phyloP scores from a whole-genome alignment of 345 rosid species.

The Brassica juncea region DNA sequence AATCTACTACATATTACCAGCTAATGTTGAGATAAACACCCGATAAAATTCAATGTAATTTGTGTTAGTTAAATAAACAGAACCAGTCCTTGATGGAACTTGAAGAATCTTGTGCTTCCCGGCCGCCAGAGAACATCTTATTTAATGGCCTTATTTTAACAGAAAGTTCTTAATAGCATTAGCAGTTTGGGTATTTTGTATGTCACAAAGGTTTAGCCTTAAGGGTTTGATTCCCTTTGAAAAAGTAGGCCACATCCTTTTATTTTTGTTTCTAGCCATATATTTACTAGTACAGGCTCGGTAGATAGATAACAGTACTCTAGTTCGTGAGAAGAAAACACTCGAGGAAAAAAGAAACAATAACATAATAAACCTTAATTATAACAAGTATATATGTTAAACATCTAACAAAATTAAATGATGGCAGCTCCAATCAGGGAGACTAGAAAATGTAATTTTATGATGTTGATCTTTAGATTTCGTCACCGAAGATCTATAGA shows the following conservation, averaged over 20 bases:
- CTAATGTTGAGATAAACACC: not conserved
- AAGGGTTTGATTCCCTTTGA: too few species aligned
- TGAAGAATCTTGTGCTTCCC: too few species aligned
- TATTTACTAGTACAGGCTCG: too few species aligned
- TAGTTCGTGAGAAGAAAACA: not conserved
- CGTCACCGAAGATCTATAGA: not conserved
- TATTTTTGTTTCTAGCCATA: too few species aligned
- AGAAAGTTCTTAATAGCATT: too few species aligned
- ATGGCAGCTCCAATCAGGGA: not conserved
- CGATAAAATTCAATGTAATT: not conserved
- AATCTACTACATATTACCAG: not conserved
- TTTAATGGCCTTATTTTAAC: too few species aligned
- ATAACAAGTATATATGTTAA: not conserved
- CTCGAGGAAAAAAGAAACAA: not conserved
- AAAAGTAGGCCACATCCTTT: too few species aligned
- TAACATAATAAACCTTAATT: not conserved
- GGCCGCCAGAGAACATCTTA: too few species aligned
- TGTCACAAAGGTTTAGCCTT: too few species aligned
- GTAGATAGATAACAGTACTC: not conserved
- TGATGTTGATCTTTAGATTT: constrained; percentile 10
- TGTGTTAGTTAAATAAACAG: not conserved
- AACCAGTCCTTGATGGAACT: too few species aligned
- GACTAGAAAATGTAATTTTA: not conserved
- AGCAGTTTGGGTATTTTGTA: too few species aligned
- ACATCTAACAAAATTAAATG: not conserved